Base-by-base conservation (phyloP, 75 land plant genomes). In the Isoetes taiwanensis region DNA sequence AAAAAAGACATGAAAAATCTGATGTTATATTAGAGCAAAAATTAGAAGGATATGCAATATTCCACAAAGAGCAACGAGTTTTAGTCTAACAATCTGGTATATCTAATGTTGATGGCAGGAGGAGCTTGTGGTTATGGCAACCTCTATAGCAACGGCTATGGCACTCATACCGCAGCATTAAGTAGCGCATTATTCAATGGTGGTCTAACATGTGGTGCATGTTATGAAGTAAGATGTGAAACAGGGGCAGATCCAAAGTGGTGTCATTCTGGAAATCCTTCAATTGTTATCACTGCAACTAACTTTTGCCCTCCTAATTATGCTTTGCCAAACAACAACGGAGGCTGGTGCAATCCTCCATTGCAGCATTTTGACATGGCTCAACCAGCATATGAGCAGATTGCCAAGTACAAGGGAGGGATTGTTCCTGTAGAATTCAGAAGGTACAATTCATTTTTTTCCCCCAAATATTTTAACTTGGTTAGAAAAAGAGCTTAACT, bases 71-170 rank as follows among this genome's bases (percentile, higher is more conserved):
- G n/a, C n/a, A n/a, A n/a, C n/a, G n/a, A n/a, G n/a, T n/a, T n/a
- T n/a, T n/a, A n/a, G n/a, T n/a, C n/a, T n/a, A n/a, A n/a, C n/a
- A n/a, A n/a, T n/a, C n/a, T n/a, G n/a, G n/a, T n/a, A n/a, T n/a
- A n/a, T n/a, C n/a, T n/a, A n/a, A n/a, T n/a, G n/a, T n/a, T n/a
- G n/a, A 9, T 37, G 9, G 12, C 50, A 46, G 50, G 50, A 19
- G 50, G 50, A 46, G 50, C 50, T 8, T 46, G 50, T n/a, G 50
- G 50, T 8, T 46, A 46, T 19, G 50, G 50, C 6, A 46, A 46
- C 16, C 25, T 46, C 21, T 19, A 46, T 23, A 16, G 23, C 16
- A 6, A 6, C 19, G 50, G 50, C 6, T 46, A 46, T 19, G 50
- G 50, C 16, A 6, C 25, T 19, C 16, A 19, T 19, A 46, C 50